Percentiles rank a stretch among this genome's conserved stretches.
Evolutionary conservation across 345 rosid species (phyloP).

Genomic region (Eutrema yunnanense): DNA sequence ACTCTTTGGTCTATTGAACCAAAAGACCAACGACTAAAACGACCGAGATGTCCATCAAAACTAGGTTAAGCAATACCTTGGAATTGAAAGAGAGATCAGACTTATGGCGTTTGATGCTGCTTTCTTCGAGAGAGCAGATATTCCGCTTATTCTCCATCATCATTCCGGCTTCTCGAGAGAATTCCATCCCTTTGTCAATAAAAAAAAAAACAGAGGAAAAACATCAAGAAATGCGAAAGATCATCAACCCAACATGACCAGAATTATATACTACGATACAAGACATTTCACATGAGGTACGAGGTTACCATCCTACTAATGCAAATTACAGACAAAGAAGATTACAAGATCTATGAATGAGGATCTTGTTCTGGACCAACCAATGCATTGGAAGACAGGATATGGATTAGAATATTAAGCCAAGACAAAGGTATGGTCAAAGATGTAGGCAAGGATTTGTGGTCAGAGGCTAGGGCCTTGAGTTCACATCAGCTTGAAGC

Average conservation of each 20-base stretch:
- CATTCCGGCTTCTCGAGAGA: conserved; percentile 34
- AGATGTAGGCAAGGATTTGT: conserved; percentile 28
- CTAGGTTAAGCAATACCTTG: conserved; percentile 46
- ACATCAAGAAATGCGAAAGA: background rate
- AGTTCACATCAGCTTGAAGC: conserved; percentile 21
- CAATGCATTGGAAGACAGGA: conserved; percentile 12
- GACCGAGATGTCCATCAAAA: background rate
- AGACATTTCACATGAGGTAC: background rate
- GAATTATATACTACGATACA: conserved; percentile 2
- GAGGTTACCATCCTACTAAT: background rate
- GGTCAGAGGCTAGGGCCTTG: conserved; percentile 39
- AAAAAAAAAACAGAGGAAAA: conserved; percentile 14
- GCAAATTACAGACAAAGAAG: background rate
- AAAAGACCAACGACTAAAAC: background rate
- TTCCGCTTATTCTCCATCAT: conserved; percentile 83
- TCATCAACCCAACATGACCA: background rate
- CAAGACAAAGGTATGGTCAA: conserved; percentile 20
- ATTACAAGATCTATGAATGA: background rate
- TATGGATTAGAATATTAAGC: background rate
- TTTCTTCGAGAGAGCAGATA: conserved; percentile 62
- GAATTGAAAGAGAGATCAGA: conserved; percentile 58
- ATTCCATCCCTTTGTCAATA: conserved; percentile 33
- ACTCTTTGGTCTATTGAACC: background rate
- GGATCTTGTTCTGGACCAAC: conserved; percentile 1
- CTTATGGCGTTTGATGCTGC: conserved; percentile 62